Conservation (phyloP, 257 asterid genomes). For the Ligustrum vulgare region DNA sequence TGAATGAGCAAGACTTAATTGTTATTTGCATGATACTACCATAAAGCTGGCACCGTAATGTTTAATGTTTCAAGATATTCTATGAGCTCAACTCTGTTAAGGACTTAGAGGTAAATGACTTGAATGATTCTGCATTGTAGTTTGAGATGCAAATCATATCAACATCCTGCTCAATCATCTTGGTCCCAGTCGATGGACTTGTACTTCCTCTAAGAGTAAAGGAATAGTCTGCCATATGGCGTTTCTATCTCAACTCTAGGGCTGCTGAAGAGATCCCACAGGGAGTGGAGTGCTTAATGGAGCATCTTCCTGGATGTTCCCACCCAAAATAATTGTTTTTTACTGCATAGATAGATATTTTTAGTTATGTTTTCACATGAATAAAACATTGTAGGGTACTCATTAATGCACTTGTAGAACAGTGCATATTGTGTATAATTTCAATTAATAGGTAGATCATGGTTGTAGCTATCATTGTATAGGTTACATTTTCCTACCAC, state of each 20-base stretch:
- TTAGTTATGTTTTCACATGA: background rate
- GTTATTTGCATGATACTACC: conserved; percentile 4
- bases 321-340: background rate
- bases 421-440: background rate
- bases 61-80: background rate
- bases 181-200: background rate
- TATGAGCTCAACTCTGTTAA: background rate
- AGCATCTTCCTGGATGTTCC: conserved; percentile 1
- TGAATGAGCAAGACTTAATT: conserved; percentile 3
- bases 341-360: background rate
- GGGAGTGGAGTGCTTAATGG: background rate
- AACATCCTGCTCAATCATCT: background rate
- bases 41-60: background rate
- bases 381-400: background rate
- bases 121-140: background rate
- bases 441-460: background rate
- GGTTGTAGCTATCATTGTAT: background rate
- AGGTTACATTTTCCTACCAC: conserved; percentile 14
- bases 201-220: background rate
- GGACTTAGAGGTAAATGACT: background rate
- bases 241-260: background rate
- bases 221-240: background rate
- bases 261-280: background rate
- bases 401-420: background rate
- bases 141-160: background rate